Percentiles rank a stretch among this genome's conserved stretches.
Conservation (phyloP, 495 filamentous ascomycete genomes). For the Hypoxylon fragiforme region DNA sequence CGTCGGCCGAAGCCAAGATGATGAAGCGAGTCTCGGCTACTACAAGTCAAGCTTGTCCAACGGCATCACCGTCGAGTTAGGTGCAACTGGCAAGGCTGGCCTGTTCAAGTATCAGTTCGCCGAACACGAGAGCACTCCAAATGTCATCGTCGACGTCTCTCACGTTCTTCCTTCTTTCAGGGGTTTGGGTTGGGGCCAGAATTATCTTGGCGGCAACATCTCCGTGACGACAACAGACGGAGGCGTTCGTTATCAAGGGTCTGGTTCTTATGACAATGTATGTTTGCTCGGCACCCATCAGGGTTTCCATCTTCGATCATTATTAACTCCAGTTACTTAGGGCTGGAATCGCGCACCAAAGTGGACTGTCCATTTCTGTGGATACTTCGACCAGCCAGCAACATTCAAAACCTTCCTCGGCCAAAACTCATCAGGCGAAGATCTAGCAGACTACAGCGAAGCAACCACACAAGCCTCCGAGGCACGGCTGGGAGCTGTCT, state of each 20-base stretch:
- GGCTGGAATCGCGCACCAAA: constrained; percentile 54
- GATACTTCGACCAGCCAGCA: constrained; percentile 57
- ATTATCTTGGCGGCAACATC: constrained; percentile 68
- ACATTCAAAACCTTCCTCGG: constrained; percentile 58
- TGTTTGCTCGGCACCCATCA: constrained; percentile 30
- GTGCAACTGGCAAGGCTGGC: constrained; percentile 64
- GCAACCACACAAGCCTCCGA: constrained; percentile 27
- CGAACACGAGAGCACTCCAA: constrained; percentile 40
- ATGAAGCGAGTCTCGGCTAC: constrained; percentile 63
- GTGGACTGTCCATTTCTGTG: constrained; percentile 74
- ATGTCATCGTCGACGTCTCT: constrained; percentile 70
- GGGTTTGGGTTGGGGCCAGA: constrained; percentile 62
- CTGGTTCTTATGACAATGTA: constrained; percentile 67
- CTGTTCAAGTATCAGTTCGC: constrained; percentile 67
- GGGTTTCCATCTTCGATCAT: neutral
- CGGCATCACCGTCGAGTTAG: constrained; percentile 62
- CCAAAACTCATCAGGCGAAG: constrained; percentile 33
- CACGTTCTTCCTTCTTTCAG: constrained; percentile 68
- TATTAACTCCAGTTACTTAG: constrained; percentile 19
- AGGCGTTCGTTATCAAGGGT: constrained; percentile 62
- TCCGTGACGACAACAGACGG: constrained; percentile 41
- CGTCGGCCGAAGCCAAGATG: constrained; percentile 51
- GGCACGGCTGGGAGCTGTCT: constrained; percentile 47
- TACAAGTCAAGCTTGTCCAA: constrained; percentile 60
- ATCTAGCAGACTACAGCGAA: constrained; percentile 35